These are phyloP conservation scores for Fistulinella cinereoalba DNA, from an alignment of 1,284 basidiomycete genomes.

Conservation along the genomic window DNA sequence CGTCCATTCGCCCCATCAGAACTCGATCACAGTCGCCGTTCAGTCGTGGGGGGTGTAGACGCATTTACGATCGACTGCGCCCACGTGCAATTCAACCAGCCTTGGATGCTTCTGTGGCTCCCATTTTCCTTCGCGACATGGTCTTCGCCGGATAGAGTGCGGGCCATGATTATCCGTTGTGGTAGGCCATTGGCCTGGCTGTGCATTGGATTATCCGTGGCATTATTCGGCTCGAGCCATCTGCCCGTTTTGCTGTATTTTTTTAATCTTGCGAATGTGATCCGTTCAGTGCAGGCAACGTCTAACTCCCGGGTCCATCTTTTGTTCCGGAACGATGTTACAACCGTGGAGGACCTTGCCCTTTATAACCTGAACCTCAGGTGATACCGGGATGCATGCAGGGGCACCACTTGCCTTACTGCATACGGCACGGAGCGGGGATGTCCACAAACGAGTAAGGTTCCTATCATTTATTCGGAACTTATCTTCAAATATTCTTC, in stretches of 20 bases:
- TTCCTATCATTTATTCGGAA: background rate
- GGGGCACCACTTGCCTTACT: background rate
- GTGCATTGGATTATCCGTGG: background rate
- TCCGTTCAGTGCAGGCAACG: constrained; percentile 9
- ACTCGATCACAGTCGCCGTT: constrained; percentile 10
- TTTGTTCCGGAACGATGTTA: constrained; percentile 8
- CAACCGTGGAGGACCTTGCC: background rate
- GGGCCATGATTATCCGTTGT: constrained; percentile 1
- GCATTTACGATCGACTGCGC: background rate
- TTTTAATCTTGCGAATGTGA: constrained; percentile 2
- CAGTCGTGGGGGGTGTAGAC: constrained; percentile 1
- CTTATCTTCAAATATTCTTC: background rate
- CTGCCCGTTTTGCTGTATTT: constrained; percentile 23
- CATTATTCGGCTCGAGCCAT: background rate
- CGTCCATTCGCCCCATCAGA: constrained; percentile 2
- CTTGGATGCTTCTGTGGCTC: background rate
- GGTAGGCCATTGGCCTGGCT: too few relatives aligned
- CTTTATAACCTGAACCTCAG: constrained; percentile 9
- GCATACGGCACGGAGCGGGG: background rate
- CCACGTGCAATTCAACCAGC: background rate
- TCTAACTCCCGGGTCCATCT: constrained; percentile 10
- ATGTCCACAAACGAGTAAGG: constrained; percentile 21
- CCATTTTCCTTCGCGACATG: background rate
- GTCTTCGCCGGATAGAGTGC: constrained; percentile 1
- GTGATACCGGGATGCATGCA: background rate